These are phyloP conservation scores for Xylariaceae sp. DNA, from an alignment of 2,329 filamentous ascomycete species.

Conservation along the genomic window DNA sequence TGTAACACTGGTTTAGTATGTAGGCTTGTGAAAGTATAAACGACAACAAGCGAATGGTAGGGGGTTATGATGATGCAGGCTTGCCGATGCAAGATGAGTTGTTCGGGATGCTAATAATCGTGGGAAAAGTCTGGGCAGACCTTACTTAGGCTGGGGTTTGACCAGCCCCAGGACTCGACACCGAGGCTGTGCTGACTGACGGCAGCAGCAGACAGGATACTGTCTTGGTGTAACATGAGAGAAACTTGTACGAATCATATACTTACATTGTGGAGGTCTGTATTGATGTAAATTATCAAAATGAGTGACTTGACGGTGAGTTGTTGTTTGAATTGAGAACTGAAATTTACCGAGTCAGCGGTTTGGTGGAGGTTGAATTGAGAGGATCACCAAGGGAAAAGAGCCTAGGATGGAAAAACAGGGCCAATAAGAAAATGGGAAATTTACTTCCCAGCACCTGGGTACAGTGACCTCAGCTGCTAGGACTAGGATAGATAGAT, in stretches of 20 bases:
- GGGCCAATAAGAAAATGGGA: conserved; percentile 22
- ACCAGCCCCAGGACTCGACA: conserved; percentile 10
- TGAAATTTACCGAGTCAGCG: not conserved
- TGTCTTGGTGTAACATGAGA: not conserved
- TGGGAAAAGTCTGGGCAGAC: conserved; percentile 2
- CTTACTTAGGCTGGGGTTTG: not conserved
- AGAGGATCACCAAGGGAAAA: not conserved
- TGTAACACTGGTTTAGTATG: conserved; percentile 18
- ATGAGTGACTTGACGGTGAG: conserved; percentile 9
- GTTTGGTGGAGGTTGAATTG: not conserved
- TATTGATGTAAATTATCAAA: too few species aligned
- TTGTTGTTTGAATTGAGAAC: not conserved
- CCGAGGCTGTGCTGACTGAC: conserved; percentile 12
- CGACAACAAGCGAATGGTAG: conserved; percentile 20
- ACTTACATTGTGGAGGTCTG: not conserved
- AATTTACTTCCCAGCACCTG: conserved; percentile 8
- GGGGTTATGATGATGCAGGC: conserved; percentile 14
- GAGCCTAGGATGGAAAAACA: not conserved
- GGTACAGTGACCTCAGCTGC: not conserved
- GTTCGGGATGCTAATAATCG: conserved; percentile 16
- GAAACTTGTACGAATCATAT: conserved; percentile 1
- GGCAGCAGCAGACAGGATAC: not conserved
- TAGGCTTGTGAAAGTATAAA: conserved; percentile 7
- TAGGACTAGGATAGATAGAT: not conserved
- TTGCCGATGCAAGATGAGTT: conserved; percentile 32